Conservation (phyloP, 805 yeast genomes). For the Maudiozyma barnettii region DNA sequence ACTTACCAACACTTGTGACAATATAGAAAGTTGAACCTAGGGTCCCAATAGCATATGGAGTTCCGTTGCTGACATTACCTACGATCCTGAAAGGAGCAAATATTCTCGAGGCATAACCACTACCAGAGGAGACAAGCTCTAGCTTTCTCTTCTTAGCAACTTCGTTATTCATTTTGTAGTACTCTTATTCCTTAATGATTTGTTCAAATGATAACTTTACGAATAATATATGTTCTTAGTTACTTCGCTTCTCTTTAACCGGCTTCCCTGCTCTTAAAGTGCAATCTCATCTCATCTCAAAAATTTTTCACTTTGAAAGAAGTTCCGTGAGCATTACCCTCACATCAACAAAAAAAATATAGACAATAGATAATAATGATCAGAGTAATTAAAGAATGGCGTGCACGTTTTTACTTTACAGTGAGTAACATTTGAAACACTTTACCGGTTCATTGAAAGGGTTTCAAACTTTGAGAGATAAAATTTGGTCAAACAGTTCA, state of each 20-base stretch:
- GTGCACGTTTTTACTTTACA: no score
- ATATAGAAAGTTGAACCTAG: conserved; percentile 81
- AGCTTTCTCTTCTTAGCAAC: conserved; percentile 15
- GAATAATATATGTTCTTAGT: neutral
- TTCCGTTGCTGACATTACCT: conserved; percentile 81
- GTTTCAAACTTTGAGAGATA: no score
- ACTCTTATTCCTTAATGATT: neutral
- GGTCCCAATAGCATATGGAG: conserved; percentile 82
- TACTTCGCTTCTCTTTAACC: neutral
- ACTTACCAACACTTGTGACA: conserved; percentile 80
- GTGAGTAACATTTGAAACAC: no score
- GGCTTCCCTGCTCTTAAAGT: neutral
- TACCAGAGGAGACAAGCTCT: neutral
- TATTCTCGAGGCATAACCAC: conserved; percentile 39
- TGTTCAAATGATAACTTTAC: neutral
- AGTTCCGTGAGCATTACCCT: neutral
- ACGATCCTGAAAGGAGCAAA: conserved; percentile 83
- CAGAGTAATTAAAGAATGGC: neutral
- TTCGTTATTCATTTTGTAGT: neutral
- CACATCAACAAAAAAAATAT: neutral
- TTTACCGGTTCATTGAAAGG: no score
- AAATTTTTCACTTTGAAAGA: conserved; percentile 2
- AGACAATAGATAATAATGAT: no score
- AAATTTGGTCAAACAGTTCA: no score
- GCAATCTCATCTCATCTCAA: conserved; percentile 5